Percentiles rank a stretch among this genome's conserved stretches.
Conservation (phyloP, 2,329 filamentous ascomycete species). For the Aspergillus calidoustus region DNA sequence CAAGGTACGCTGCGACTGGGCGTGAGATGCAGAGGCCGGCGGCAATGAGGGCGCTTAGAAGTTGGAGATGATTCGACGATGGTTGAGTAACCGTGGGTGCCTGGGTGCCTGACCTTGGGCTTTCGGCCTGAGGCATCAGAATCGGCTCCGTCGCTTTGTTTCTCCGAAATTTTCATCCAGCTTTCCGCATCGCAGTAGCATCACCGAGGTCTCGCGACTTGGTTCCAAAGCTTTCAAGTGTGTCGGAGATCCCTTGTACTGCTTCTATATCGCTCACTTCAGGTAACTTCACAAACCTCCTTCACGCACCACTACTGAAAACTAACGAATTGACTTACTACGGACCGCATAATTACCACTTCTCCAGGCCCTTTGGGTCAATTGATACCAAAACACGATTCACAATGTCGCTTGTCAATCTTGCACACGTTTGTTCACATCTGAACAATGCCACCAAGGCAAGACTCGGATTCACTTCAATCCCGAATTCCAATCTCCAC, state of each 20-base stretch:
- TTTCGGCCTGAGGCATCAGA: conserved; percentile 10
- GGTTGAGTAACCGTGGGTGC: background rate
- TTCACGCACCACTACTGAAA: background rate
- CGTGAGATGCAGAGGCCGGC: conserved; percentile 24
- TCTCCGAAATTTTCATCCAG: conserved; percentile 44
- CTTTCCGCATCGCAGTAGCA: conserved; percentile 22
- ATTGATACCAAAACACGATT: conserved; percentile 19
- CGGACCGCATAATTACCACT: conserved; percentile 1
- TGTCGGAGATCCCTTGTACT: background rate
- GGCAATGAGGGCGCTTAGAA: conserved; percentile 28
- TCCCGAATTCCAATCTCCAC: conserved; percentile 80
- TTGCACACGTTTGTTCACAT: conserved; percentile 84
- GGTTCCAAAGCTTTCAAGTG: background rate
- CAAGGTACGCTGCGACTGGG: conserved; percentile 16
- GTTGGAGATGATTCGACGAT: conserved; percentile 19
- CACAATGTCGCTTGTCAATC: conserved; percentile 73
- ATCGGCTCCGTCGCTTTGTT: conserved; percentile 26
- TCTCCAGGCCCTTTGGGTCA: conserved; percentile 26
- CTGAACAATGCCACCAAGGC: conserved; percentile 86
- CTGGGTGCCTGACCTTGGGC: background rate
- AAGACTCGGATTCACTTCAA: conserved; percentile 81
- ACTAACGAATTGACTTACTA: background rate
- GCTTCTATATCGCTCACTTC: background rate
- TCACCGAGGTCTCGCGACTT: conserved; percentile 8
- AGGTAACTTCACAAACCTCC: background rate